Base-by-base conservation (phyloP, 495 filamentous ascomycete species). In the Cairneyella variabilis region DNA sequence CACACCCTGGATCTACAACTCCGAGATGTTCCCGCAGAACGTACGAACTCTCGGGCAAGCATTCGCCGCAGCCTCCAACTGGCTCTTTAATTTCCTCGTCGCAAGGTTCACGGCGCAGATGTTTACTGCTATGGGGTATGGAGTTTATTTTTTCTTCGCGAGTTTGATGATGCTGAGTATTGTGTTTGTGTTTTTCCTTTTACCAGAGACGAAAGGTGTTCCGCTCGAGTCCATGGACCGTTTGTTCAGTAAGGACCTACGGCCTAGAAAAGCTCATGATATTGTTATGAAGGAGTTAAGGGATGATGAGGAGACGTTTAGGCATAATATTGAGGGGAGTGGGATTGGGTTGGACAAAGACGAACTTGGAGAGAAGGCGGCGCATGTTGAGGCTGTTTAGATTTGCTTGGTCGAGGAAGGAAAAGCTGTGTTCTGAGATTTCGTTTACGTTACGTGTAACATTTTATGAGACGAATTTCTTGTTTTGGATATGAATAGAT, bases 61-160 rank as follows among this genome's bases (percentile, higher is more conserved):
- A 21, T 83, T 74, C 28, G 83, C 84, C 0, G 80, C 84, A 12
- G 79, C 79, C 18, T 83, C 78, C 58, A 88, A 89, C 70, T 89
- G 85, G 85, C 77, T 89, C 45, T 86, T 79, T 76, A 87, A 88
- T 70, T 90, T 89, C 69, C 77, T 88, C 58, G 72, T 90, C 57
- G 79, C 77, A 1, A 76, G 85, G 23, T 88, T 86, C 68, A 88
- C 85, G 3, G 83, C 83, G 18, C 83, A 90, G 61, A 89, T 89
- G 83, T 89, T 90, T 67, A 65, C 76, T 34, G 71, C 69, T 32
- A 85, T 89, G 77, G 74, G 73, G 26, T 86, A 85, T 59, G 86
- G 84, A 18, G 85, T 88, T 3, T 90, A 88, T 69, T 87, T 89
- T 67, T 88, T 89, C 74, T 90, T 90, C 58, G 84, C 84, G 1